These are phyloP conservation scores for Paramecium primaurelia DNA, from an alignment of 73 alveolate genomes.

Conservation along the genomic window DNA sequence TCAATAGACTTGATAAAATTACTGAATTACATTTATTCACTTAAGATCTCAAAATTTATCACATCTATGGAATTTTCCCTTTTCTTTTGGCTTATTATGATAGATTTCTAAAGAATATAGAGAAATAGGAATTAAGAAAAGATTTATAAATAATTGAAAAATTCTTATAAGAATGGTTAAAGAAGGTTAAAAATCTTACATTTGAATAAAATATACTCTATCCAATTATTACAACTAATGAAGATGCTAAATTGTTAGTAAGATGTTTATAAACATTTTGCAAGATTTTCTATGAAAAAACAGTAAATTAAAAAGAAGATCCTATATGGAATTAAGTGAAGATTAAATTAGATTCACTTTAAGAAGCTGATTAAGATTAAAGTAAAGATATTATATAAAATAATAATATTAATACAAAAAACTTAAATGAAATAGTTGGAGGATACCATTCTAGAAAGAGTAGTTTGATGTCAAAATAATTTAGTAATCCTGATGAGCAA, in stretches of 20 bases:
- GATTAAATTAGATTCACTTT: not conserved
- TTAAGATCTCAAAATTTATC: not conserved
- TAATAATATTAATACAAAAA: not conserved
- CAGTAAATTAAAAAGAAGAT: not conserved
- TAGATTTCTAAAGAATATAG: not conserved
- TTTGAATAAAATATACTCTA: not conserved
- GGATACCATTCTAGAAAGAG: not conserved
- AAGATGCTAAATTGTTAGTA: not conserved
- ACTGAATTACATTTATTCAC: not conserved
- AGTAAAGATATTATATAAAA: not conserved
- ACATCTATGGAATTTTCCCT: not conserved
- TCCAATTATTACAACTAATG: not conserved
- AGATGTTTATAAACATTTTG: not conserved
- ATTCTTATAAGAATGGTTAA: not conserved
- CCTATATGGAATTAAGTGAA: not conserved
- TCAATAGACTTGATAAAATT: not conserved
- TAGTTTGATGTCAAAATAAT: not conserved
- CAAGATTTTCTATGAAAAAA: not conserved
- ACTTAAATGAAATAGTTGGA: not conserved
- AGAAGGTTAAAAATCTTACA: not conserved
- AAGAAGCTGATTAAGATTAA: not conserved
- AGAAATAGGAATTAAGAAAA: constrained; percentile 1
- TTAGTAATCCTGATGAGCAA: not conserved
- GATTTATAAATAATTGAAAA: not conserved
- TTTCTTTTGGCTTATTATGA: not conserved